Conservation (phyloP, 2,329 filamentous ascomycete species). For the Aspergillus candidus region DNA sequence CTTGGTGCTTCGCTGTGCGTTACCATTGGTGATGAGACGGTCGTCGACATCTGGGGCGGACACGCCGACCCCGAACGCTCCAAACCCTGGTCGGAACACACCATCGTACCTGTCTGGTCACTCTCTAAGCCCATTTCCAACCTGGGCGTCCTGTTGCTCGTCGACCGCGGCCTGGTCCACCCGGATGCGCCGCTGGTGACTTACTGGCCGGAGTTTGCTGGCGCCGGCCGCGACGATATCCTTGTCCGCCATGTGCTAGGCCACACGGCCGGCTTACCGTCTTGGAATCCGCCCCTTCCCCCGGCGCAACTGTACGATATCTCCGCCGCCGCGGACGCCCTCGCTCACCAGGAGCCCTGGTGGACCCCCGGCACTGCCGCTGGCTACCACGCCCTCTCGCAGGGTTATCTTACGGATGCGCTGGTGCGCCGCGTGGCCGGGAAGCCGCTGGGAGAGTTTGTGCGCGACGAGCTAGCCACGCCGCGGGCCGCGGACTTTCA, state of each 20-base stretch:
- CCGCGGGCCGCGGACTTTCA: constrained; percentile 45
- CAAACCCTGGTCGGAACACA: constrained; percentile 36
- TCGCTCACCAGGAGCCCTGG: constrained; percentile 39
- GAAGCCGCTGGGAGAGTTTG: constrained; percentile 40
- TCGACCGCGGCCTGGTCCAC: constrained; percentile 36
- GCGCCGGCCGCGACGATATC: constrained; percentile 38
- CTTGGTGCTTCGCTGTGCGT: constrained; percentile 43
- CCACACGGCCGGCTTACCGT: constrained; percentile 34
- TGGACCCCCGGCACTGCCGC: constrained; percentile 42
- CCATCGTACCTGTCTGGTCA: constrained; percentile 39
- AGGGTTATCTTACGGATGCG: constrained; percentile 42
- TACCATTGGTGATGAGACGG: constrained; percentile 37
- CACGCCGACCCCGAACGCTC: constrained; percentile 26
- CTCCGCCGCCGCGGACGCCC: constrained; percentile 22
- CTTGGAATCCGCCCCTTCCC: constrained; percentile 30
- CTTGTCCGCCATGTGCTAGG: constrained; percentile 38
- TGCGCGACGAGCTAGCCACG: constrained; percentile 37
- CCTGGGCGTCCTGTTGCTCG: constrained; percentile 36
- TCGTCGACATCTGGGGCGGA: constrained; percentile 45
- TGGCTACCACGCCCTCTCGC: constrained; percentile 39
- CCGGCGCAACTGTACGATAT: constrained; percentile 31
- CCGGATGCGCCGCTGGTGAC: constrained; percentile 33
- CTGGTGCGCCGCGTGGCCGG: constrained; percentile 39
- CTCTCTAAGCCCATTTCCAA: constrained; percentile 35
- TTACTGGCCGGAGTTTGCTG: constrained; percentile 46